phyloP scores from a whole-genome alignment of 768 basidiomycete genomes.

The Hebeloma cylindrosporum region DNA sequence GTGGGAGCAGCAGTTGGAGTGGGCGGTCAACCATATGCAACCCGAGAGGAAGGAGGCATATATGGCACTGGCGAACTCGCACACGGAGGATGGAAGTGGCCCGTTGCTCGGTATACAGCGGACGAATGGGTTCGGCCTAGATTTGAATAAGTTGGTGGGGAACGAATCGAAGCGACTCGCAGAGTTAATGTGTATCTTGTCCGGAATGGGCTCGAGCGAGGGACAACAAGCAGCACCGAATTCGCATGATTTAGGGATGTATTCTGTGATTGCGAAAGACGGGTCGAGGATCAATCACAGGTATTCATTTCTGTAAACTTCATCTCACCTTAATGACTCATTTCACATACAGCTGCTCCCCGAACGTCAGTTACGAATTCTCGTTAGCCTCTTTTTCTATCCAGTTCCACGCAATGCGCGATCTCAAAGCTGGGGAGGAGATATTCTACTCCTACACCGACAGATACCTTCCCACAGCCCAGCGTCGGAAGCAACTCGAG shows the following conservation, averaged over 20 bases:
- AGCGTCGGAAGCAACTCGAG: conserved; percentile 18
- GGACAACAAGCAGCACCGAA: background rate
- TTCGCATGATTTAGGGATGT: background rate
- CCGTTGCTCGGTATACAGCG: conserved; percentile 32
- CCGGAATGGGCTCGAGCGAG: too few species aligned
- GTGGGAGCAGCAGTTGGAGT: conserved; percentile 2
- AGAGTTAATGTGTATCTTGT: background rate
- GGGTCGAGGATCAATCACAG: conserved; percentile 37
- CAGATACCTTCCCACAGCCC: conserved; percentile 13
- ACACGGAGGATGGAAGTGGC: conserved; percentile 33
- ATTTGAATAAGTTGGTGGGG: too few species aligned
- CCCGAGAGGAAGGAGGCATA: conserved; percentile 26
- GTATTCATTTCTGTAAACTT: conserved; percentile 14
- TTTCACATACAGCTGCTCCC: conserved; percentile 23
- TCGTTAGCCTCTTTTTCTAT: conserved; percentile 29
- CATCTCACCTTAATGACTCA: background rate
- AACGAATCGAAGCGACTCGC: too few species aligned
- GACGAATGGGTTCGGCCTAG: conserved; percentile 33
- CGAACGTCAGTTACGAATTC: conserved; percentile 28
- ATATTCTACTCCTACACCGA: conserved; percentile 29
- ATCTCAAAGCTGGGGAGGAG: conserved; percentile 25
- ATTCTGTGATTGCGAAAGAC: conserved; percentile 4
- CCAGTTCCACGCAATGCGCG: conserved; percentile 25
- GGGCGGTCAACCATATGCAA: background rate
- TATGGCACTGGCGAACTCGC: conserved; percentile 31